These are phyloP conservation scores for Hymenochaete sp. DNA, from an alignment of 1,284 basidiomycete genomes.

Conservation along the genomic window DNA sequence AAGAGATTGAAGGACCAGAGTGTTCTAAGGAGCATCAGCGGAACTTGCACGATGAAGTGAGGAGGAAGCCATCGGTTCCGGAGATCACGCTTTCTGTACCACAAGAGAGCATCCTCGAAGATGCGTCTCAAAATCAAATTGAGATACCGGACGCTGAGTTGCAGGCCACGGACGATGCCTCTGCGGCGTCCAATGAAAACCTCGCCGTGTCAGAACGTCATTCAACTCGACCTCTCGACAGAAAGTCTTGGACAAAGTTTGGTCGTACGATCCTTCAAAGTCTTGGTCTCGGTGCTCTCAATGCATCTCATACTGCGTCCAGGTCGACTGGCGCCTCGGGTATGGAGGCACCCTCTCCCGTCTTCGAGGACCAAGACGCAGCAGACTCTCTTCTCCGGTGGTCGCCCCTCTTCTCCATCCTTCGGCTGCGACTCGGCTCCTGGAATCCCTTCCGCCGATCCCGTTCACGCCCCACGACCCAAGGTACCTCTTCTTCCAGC, in stretches of 20 bases:
- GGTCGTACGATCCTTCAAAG: too few relatives aligned
- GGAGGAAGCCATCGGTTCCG: neutral
- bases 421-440: neutral
- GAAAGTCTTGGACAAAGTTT: too few relatives aligned
- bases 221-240: too few relatives aligned
- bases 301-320: neutral
- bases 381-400: neutral
- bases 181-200: too few relatives aligned
- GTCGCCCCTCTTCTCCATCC: conserved; percentile 2
- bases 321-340: neutral
- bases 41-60: neutral
- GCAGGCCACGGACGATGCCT: neutral
- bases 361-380: conserved; percentile 11
- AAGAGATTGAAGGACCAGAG: neutral
- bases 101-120: too few relatives aligned
- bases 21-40: neutral
- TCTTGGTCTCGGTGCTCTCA: too few relatives aligned
- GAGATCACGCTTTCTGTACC: conserved; percentile 6
- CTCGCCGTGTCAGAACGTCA: too few relatives aligned
- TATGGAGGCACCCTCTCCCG: conserved; percentile 3
- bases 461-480: neutral
- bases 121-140: too few relatives aligned
- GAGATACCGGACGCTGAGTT: too few relatives aligned
- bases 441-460: neutral
- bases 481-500: neutral